Conservation (phyloP, 2,329 filamentous ascomycete genomes). For the Camillea tinctor region DNA sequence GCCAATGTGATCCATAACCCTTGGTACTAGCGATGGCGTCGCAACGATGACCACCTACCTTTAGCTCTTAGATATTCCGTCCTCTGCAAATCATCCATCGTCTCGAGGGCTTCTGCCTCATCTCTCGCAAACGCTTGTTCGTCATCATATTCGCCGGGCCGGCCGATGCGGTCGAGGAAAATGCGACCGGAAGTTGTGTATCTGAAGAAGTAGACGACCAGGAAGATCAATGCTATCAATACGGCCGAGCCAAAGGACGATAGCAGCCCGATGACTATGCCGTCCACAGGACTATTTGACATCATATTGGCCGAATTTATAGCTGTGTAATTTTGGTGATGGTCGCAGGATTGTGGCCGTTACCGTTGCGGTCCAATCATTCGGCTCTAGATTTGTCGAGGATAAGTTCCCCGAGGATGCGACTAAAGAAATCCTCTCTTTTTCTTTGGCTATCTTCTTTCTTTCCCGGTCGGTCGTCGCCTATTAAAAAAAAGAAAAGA, state of each 20-base stretch:
- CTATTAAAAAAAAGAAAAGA: not conserved
- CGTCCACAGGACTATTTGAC: constrained; percentile 48
- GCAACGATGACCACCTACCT: constrained; percentile 56
- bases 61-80: constrained; percentile 93
- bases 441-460: not conserved
- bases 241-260: constrained; percentile 92
- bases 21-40: constrained; percentile 4
- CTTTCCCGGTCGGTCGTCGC: not conserved
- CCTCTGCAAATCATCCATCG: constrained; percentile 90
- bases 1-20: not conserved
- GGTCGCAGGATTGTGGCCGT: constrained; percentile 27
- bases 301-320: constrained; percentile 20
- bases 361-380: constrained; percentile 30
- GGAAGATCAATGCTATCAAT: constrained; percentile 75
- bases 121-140: constrained; percentile 92
- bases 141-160: constrained; percentile 96
- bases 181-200: constrained; percentile 88
- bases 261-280: constrained; percentile 90
- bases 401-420: constrained; percentile 22
- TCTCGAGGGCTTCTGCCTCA: constrained; percentile 90
- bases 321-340: constrained; percentile 1
- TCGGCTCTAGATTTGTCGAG: constrained; percentile 27
- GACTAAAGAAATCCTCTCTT: constrained; percentile 1
- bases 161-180: constrained; percentile 86
- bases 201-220: constrained; percentile 88